Conservation (phyloP, 2,329 filamentous ascomycete species). For the Fragosphaeria purpurea region DNA sequence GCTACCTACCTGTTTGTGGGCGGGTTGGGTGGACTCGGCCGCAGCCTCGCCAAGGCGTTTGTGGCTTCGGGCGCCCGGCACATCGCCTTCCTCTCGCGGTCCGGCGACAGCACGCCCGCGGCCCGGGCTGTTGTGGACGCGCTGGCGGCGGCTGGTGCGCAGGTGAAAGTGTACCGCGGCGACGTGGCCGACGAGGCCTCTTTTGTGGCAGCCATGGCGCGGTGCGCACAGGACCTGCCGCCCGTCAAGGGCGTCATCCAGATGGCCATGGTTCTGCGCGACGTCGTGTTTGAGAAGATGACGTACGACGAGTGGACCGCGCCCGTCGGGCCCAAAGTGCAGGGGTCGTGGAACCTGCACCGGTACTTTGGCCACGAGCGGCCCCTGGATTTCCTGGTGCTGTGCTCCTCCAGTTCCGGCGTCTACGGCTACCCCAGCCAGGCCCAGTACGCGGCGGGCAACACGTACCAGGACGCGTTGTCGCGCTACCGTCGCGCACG, state of each 20-base stretch:
- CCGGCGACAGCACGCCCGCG: conserved; percentile 9
- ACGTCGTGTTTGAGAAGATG: conserved; percentile 8
- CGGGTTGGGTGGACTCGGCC: conserved; percentile 24
- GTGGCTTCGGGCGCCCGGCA: conserved; percentile 22
- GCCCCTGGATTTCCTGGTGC: conserved; percentile 28
- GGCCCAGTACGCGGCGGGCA: conserved; percentile 29
- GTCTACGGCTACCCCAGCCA: conserved; percentile 26
- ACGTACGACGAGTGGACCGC: conserved; percentile 1
- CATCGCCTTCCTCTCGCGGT: conserved; percentile 21
- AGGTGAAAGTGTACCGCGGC: no score
- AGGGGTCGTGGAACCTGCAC: conserved; percentile 8
- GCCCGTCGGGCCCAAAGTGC: conserved; percentile 10
- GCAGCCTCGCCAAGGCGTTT: conserved; percentile 15
- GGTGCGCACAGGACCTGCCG: conserved; percentile 6
- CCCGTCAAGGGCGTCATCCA: conserved; percentile 34
- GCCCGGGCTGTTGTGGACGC: neutral
- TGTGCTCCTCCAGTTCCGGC: conserved; percentile 28
- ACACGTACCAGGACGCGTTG: conserved; percentile 23
- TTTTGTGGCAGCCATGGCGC: no score
- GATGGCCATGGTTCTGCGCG: conserved; percentile 29
- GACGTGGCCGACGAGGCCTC: no score
- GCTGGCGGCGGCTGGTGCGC: no score
- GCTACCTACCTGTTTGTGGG: conserved; percentile 23
- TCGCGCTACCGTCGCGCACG: neutral
- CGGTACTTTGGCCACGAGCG: neutral